These are phyloP conservation scores for Spongiforma sp. DNA, from an alignment of 1,284 basidiomycete genomes.

Conservation along the genomic window DNA sequence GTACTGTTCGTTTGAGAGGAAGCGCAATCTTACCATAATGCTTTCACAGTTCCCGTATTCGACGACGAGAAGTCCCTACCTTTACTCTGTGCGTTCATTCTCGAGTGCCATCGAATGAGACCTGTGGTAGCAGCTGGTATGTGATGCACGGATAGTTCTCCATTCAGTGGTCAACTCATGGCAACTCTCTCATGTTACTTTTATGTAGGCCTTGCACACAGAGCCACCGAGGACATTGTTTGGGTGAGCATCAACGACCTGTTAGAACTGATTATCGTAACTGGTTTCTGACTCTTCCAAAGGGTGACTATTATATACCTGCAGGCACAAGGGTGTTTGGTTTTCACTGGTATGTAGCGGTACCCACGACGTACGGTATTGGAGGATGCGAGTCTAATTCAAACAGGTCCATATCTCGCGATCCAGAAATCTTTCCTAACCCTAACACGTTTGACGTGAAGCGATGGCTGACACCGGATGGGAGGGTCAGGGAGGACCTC, in stretches of 20 bases:
- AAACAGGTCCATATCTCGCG: slow-evolving; percentile 18
- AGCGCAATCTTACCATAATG: neutral
- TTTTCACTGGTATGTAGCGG: slow-evolving; percentile 12
- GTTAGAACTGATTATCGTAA: too few relatives aligned
- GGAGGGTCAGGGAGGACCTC: slow-evolving; percentile 9
- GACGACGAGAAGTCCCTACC: slow-evolving; percentile 11
- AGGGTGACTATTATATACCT: slow-evolving; percentile 13
- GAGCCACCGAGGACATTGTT: slow-evolving; percentile 13
- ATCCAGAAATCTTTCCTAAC: slow-evolving; percentile 18
- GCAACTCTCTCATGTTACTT: neutral
- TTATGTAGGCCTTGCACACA: slow-evolving; percentile 3
- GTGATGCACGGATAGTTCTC: too few relatives aligned
- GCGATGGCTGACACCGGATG: slow-evolving; percentile 16
- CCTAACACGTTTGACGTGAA: slow-evolving; percentile 11
- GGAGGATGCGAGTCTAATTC: neutral
- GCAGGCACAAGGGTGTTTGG: slow-evolving; percentile 11
- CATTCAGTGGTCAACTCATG: too few relatives aligned
- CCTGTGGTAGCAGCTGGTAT: slow-evolving; percentile 8
- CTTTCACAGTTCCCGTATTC: slow-evolving; percentile 11
- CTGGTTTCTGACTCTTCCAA: neutral
- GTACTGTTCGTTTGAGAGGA: neutral
- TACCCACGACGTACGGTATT: neutral
- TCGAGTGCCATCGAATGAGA: slow-evolving; percentile 17
- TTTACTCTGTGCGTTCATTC: slow-evolving; percentile 16
- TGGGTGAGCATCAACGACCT: slow-evolving; percentile 9